Conservation (phyloP, 305 asterid species). For the Fraxinus paxiana region DNA sequence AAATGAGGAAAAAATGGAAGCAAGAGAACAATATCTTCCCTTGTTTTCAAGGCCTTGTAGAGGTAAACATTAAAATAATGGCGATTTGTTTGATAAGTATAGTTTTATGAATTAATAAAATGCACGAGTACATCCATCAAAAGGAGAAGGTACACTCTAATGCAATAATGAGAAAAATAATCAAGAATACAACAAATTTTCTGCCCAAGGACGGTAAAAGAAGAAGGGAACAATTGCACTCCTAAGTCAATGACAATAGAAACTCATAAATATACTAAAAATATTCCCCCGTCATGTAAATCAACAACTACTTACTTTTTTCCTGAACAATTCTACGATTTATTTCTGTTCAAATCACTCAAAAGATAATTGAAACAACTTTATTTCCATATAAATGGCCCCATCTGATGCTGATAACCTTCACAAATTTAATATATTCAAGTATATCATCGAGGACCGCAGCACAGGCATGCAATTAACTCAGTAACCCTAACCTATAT, state of each 20-base stretch:
- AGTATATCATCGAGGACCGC: neutral
- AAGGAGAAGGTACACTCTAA: neutral
- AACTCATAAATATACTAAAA: neutral
- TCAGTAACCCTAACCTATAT: neutral
- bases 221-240: neutral
- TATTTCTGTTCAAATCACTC: neutral
- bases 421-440: neutral
- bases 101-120: neutral
- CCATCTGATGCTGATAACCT: neutral
- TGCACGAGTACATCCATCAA: neutral
- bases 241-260: neutral
- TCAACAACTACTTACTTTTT: neutral
- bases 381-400: neutral
- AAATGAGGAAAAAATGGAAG: neutral
- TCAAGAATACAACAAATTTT: neutral
- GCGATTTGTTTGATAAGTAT: neutral
- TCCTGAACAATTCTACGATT: neutral
- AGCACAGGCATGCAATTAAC: neutral
- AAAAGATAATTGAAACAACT: neutral
- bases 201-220: neutral
- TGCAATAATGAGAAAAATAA: neutral
- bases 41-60: neutral
- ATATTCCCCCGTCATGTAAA: neutral
- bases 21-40: neutral
- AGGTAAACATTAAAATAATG: neutral